Percentiles rank a stretch among this genome's conserved stretches.
Conservation (phyloP, 768 basidiomycete genomes). For the Russula lepida region DNA sequence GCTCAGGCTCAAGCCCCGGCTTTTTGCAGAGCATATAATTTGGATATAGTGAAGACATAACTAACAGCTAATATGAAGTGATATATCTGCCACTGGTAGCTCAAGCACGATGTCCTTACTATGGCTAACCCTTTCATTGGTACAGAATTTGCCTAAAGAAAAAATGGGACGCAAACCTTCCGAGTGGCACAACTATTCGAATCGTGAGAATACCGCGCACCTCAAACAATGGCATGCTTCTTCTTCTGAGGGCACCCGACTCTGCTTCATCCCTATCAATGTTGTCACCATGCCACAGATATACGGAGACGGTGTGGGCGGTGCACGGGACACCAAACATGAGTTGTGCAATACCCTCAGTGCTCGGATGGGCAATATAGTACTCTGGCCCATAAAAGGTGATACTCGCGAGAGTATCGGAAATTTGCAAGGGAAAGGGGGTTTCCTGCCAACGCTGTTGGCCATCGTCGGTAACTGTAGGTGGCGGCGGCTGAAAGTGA, state of each 20-base stretch:
- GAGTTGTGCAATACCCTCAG: slow-evolving; percentile 70
- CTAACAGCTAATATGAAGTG: too few relatives aligned
- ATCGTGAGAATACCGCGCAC: slow-evolving; percentile 55
- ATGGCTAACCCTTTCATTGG: slow-evolving; percentile 7
- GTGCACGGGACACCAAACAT: slow-evolving; percentile 70
- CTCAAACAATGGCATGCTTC: slow-evolving; percentile 46
- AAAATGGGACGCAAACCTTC: slow-evolving; percentile 48
- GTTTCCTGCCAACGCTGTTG: slow-evolving; percentile 28
- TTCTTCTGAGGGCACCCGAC: not conserved
- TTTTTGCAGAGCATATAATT: too few relatives aligned
- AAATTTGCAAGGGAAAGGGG: slow-evolving; percentile 48
- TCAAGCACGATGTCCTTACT: slow-evolving; percentile 67
- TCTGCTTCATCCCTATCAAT: slow-evolving; percentile 30
- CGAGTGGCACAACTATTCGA: slow-evolving; percentile 63
- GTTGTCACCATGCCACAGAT: slow-evolving; percentile 47
- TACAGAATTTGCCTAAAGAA: not conserved
- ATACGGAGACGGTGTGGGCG: slow-evolving; percentile 58
- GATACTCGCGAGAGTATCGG: slow-evolving; percentile 60
- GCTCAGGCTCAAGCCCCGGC: too few relatives aligned
- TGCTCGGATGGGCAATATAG: slow-evolving; percentile 62
- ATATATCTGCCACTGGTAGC: slow-evolving; percentile 53
- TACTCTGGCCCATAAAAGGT: slow-evolving; percentile 69
- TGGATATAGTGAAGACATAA: too few relatives aligned
- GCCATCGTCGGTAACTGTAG: slow-evolving; percentile 40
- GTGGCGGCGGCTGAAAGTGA: slow-evolving; percentile 52